phyloP scores from a whole-genome alignment of 2,329 filamentous ascomycete species.

The Fusarium transvaalense region DNA sequence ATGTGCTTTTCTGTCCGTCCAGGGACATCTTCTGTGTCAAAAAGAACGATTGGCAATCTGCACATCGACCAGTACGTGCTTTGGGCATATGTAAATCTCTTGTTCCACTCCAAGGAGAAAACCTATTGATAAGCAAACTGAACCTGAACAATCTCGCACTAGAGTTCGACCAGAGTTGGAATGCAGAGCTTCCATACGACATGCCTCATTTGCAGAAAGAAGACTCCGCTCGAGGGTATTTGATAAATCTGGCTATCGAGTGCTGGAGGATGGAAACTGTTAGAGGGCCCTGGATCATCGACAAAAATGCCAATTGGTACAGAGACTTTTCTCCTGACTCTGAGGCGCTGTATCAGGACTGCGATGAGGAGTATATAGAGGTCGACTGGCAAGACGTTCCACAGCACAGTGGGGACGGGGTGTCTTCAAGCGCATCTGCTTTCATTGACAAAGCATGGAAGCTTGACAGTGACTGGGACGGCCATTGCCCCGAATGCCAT shows the following conservation, averaged over 20 bases:
- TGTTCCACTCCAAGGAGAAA: neutral
- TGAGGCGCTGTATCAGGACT: neutral
- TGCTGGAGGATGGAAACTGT: accelerated
- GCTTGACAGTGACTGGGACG: no score
- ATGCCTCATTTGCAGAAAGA: no score
- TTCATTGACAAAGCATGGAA: no score
- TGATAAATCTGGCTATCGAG: neutral
- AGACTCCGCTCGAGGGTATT: neutral
- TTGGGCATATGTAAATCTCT: no score
- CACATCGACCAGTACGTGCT: no score
- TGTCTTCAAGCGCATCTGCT: no score
- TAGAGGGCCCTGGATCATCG: neutral
- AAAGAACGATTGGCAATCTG: neutral
- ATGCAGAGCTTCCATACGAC: no score
- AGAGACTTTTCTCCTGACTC: accelerated
- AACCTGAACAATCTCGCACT: no score
- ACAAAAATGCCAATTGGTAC: neutral
- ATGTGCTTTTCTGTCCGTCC: neutral
- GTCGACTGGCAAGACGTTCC: neutral
- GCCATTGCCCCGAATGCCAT: no score
- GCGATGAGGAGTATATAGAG: conserved; percentile 6
- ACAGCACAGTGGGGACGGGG: no score
- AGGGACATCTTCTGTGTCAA: neutral
- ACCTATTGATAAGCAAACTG: no score
- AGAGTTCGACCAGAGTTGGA: no score